A percentile compares a stretch with the other conserved stretches of the same genome.
phyloP scores from a whole-genome alignment of 2,329 filamentous ascomycete genomes.

The Aspergillus clavatus region DNA sequence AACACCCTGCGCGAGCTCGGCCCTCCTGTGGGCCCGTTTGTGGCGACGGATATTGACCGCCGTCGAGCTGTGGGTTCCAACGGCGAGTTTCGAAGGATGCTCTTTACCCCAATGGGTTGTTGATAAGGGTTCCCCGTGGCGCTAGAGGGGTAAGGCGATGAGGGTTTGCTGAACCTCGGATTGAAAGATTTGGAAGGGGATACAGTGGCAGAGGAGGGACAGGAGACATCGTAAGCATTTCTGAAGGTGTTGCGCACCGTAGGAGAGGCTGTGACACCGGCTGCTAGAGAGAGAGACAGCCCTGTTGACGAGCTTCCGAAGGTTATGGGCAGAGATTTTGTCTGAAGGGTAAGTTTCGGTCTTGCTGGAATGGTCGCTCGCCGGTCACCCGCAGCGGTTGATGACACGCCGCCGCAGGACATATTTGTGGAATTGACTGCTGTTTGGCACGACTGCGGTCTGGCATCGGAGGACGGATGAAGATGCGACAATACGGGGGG shows the following conservation, averaged over 20 bases:
- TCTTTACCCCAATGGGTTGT: slow-evolving; percentile 38
- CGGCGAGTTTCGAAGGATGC: slow-evolving; percentile 47
- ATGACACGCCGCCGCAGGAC: slow-evolving; percentile 13
- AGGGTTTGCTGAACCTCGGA: slow-evolving; percentile 25
- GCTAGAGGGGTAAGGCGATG: slow-evolving; percentile 25
- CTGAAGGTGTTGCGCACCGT: slow-evolving; percentile 58
- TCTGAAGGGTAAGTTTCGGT: slow-evolving; percentile 60
- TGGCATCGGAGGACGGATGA: slow-evolving; percentile 5
- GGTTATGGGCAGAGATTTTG: slow-evolving; percentile 45
- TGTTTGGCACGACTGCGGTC: background rate
- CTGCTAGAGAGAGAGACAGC: slow-evolving; percentile 50
- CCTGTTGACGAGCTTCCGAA: slow-evolving; percentile 52
- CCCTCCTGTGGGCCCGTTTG: slow-evolving; percentile 30
- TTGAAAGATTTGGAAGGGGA: slow-evolving; percentile 29
- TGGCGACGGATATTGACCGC: slow-evolving; percentile 38
- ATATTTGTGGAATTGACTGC: slow-evolving; percentile 6
- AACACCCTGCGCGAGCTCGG: slow-evolving; percentile 33
- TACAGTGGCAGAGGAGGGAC: slow-evolving; percentile 35
- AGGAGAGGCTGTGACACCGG: slow-evolving; percentile 49
- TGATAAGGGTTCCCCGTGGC: slow-evolving; percentile 1
- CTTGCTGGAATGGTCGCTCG: slow-evolving; percentile 31
- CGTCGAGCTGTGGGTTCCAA: slow-evolving; percentile 32
- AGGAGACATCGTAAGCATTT: slow-evolving; percentile 52
- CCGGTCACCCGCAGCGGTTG: slow-evolving; percentile 6
- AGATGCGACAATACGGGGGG: slow-evolving; percentile 16